phyloP scores from a whole-genome alignment of 768 basidiomycete species.

The Tylopilus intermedius region DNA sequence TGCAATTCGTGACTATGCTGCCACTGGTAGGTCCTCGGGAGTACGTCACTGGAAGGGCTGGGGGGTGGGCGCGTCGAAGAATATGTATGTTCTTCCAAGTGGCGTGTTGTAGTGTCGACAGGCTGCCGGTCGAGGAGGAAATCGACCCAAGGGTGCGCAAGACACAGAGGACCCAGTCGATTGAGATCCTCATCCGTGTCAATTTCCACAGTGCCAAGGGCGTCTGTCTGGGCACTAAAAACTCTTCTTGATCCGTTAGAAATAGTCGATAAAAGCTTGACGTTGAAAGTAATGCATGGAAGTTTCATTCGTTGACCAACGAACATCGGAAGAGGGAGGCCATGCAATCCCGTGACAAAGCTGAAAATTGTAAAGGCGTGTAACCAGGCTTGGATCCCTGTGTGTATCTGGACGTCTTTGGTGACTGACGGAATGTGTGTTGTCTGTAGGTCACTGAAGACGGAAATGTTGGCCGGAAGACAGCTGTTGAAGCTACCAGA shows the following conservation, averaged over 20 bases:
- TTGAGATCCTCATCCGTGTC: background rate
- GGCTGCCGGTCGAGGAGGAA: conserved; percentile 6
- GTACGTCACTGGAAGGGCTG: too few relatives aligned
- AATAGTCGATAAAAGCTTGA: background rate
- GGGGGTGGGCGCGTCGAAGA: too few relatives aligned
- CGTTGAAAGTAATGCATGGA: conserved; percentile 8
- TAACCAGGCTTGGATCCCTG: too few relatives aligned
- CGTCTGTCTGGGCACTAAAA: background rate
- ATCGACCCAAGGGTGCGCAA: conserved; percentile 11
- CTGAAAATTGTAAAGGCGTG: too few relatives aligned
- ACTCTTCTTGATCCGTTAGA: background rate
- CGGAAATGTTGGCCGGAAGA: background rate
- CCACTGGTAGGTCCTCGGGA: too few relatives aligned
- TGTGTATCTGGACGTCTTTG: too few relatives aligned
- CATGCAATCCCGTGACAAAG: background rate
- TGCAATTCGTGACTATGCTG: too few relatives aligned
- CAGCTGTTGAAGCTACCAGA: conserved; percentile 9
- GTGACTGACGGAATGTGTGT: too few relatives aligned
- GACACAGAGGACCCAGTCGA: background rate
- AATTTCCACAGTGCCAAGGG: conserved; percentile 8
- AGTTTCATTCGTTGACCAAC: conserved; percentile 2
- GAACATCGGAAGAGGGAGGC: conserved; percentile 1
- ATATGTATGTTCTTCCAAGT: too few relatives aligned
- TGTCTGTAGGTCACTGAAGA: background rate
- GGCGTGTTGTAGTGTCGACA: too few relatives aligned